phyloP scores from a whole-genome alignment of 2,329 filamentous ascomycete species.

The Alternaria postmessia region DNA sequence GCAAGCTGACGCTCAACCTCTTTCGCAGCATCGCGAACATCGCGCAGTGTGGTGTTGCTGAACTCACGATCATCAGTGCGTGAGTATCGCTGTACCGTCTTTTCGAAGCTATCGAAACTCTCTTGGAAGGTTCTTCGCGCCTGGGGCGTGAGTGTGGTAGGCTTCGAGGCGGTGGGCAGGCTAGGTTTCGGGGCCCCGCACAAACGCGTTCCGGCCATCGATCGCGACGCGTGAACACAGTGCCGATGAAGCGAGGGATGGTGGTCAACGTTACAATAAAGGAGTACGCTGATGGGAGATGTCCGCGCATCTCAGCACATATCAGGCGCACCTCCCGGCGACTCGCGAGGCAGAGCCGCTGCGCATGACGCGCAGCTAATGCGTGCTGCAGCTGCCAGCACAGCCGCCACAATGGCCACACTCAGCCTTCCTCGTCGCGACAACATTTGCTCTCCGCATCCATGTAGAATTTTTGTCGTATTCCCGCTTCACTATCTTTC shows the following conservation, averaged over 20 bases:
- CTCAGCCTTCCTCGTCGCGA: background rate
- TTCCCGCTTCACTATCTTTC: background rate
- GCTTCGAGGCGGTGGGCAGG: background rate
- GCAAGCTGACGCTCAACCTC: background rate
- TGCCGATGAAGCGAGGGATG: accelerated
- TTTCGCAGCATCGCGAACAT: background rate
- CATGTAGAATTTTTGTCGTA: background rate
- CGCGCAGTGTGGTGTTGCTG: background rate
- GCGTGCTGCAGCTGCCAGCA: background rate
- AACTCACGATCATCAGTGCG: background rate
- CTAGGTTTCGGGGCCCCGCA: too few relatives aligned
- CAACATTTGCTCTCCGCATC: background rate
- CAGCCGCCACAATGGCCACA: background rate
- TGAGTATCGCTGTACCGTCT: background rate
- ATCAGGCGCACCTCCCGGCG: too few relatives aligned
- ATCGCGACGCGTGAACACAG: too few relatives aligned
- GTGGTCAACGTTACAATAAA: too few relatives aligned
- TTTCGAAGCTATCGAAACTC: background rate
- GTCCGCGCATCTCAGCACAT: too few relatives aligned
- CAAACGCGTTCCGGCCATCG: too few relatives aligned
- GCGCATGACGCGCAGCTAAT: background rate
- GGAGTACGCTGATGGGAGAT: too few relatives aligned
- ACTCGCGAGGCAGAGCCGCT: too few relatives aligned
- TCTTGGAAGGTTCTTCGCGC: background rate
- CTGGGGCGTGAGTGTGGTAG: background rate